phyloP scores from a whole-genome alignment of 163 green algal species.

The Smithsoniella earleae region DNA sequence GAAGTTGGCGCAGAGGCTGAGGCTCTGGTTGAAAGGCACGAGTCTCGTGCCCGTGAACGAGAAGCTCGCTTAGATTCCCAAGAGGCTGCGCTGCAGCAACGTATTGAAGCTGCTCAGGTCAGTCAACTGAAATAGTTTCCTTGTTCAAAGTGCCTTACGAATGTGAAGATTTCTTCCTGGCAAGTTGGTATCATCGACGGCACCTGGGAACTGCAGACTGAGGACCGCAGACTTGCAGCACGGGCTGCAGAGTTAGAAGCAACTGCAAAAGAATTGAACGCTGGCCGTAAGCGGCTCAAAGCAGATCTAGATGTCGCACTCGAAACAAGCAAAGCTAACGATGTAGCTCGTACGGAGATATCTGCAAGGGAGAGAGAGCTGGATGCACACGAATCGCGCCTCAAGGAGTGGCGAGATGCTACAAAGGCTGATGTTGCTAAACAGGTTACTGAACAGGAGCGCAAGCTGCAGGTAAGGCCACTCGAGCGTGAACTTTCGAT shows the following conservation, averaged over 20 bases:
- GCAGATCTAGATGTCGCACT: conserved; percentile 18
- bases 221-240: conserved; percentile 18
- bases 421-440: conserved; percentile 24
- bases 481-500: too few relatives aligned
- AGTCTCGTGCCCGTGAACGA: neutral
- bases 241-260: conserved; percentile 19
- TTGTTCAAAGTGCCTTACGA: too few relatives aligned
- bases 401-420: conserved; percentile 25
- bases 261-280: conserved; percentile 17
- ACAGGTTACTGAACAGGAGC: conserved; percentile 20
- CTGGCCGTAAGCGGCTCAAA: neutral
- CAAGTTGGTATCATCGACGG: too few relatives aligned
- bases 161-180: too few relatives aligned
- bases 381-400: conserved; percentile 15
- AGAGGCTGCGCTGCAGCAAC: conserved; percentile 27
- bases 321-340: conserved; percentile 26
- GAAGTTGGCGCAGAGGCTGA: conserved; percentile 1
- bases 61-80: conserved; percentile 5
- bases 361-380: neutral
- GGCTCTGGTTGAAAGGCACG: neutral
- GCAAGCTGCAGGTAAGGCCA: conserved; percentile 5
- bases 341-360: neutral
- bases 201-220: too few relatives aligned
- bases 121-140: too few relatives aligned
- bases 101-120: neutral